Evolutionary conservation across 306 rosid species (phyloP).

Genomic region (Glycine tomentella): DNA sequence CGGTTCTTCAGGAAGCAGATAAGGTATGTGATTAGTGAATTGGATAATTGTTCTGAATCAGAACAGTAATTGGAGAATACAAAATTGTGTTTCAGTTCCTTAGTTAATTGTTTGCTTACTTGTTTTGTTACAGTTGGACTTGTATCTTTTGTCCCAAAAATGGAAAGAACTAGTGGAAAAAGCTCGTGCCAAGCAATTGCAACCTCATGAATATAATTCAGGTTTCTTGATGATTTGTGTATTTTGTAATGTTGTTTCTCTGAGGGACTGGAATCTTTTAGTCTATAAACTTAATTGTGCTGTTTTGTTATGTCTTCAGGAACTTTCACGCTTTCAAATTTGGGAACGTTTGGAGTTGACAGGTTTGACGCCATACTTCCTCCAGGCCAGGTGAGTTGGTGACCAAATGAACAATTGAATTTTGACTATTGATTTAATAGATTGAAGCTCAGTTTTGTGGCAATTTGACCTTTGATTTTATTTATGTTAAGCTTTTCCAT

Average conservation of each 20-base stretch:
- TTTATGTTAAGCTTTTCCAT: constrained; percentile 33
- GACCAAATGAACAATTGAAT: constrained; percentile 26
- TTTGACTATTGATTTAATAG: constrained; percentile 8
- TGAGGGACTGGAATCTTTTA: constrained; percentile 21
- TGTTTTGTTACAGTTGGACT: constrained; percentile 76
- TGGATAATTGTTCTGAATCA: neutral
- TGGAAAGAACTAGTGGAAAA: constrained; percentile 93
- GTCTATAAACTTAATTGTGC: neutral
- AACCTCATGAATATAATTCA: constrained; percentile 89
- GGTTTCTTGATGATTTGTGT: constrained; percentile 51
- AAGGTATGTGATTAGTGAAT: constrained; percentile 56
- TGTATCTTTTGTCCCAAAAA: constrained; percentile 82
- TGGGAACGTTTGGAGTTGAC: constrained; percentile 98
- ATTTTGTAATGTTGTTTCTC: neutral
- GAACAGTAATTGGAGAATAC: neutral
- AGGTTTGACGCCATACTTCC: constrained; percentile 97
- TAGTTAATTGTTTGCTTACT: constrained; percentile 27
- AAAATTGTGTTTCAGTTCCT: neutral
- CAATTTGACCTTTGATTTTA: constrained; percentile 2
- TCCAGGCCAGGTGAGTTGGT: constrained; percentile 82
- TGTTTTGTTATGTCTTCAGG: constrained; percentile 55
- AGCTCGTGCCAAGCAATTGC: constrained; percentile 91
- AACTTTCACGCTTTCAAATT: constrained; percentile 91
- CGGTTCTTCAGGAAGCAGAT: constrained; percentile 93
- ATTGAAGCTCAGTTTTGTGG: constrained; percentile 26